Base-by-base conservation (phyloP, 2,329 filamentous ascomycete genomes). In the Simplicillium aogashimaense region DNA sequence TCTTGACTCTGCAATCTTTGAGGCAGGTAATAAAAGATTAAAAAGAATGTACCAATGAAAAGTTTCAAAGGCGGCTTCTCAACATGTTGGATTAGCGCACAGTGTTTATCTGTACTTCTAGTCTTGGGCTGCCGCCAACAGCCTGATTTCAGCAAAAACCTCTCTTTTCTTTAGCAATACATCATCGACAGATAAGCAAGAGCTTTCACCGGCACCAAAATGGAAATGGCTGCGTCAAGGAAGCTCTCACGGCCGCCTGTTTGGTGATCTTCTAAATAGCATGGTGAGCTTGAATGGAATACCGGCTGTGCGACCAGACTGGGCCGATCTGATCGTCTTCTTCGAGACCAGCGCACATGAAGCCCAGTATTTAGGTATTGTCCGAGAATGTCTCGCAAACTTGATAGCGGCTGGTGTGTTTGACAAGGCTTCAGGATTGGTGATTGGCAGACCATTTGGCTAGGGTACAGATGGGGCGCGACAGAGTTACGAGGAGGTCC, bases 201-300 rank as follows among this genome's bases (percentile, higher is more conserved):
- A 25, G 20, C 20, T 25, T 25, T 25, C 20, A 6, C 20, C 20
- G 9, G 20, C 20, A 25, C 20, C 20, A 25, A 25, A 25, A 51
- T 66, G 63, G 63, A 50, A 32, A 11, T 66, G 64, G 64, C 41
- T 67, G 11, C 53, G 62, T 3, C 39, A 28, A 1, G 63, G 61
- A 0, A 53, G 49, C 35, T 54, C 54, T 1, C 44, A 67, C 7
- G 73, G 71, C 2, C 64, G 61, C 29, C 64, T 53, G 48, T 67
- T 67, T 32, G 65, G 64, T 15, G 64, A 59, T 4, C 62, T 58
- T 36, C 49, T 63, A 12, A 54, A 55, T 1, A 53, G 59, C n/a
- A 51, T 61, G 43, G 53, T 50, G 29, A 55, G 58, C 7, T 48
- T 63, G n/a, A 45, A 45, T 11, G 60, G 54, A 6, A 47, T 61